Base-by-base conservation (phyloP, 768 basidiomycete genomes). In the Filobasidium wieringae region DNA sequence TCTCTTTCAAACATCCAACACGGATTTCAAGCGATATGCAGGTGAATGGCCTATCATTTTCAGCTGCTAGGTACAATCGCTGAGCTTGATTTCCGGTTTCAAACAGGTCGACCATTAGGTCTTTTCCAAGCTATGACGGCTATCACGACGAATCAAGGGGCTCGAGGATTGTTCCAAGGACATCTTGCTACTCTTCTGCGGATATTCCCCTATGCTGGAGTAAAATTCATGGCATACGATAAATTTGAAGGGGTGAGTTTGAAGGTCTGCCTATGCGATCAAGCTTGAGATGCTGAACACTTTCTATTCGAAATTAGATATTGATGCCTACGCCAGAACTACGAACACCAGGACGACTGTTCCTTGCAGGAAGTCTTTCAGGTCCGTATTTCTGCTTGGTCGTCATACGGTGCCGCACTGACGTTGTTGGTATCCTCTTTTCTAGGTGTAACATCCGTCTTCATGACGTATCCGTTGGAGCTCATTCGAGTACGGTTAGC, bases 211-310 rank as follows among this genome's bases (percentile, higher is more conserved):
- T 96, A 97, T 68, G 95, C 95, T 29, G 88, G 85, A 59, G 87
- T 97, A 74, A 95, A 92, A 74, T 99, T 90, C 69, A 90, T 96
- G 84, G 82, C 87, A 4, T 99, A 96, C 70, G 93, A 96, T 73
- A 82, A 87, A 70, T 77, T 87, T 57, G 86, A 88, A 74, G 69
- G 81, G 61, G 88, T 92, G 64, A 54, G 74, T 68, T 79, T 53
- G 33, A 56, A 37, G 5, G 31, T 52, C 33, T 26, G 27, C 22
- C 43, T 17, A 4, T 26, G 7, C 30, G 19, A 19, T n/a, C 26
- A 34, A 19, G 29, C 31, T 47, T 37, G n/a, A 3, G 26, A 24
- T 26, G n/a, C 12, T 58, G 15, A 15, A 19, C 12, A 29, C 8
- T 37, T 39, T 39, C 26, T 32, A 19, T 1, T 53, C 27, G 53